Conservation (phyloP, 129 eudicot species). For the Flaveria trinervia region DNA sequence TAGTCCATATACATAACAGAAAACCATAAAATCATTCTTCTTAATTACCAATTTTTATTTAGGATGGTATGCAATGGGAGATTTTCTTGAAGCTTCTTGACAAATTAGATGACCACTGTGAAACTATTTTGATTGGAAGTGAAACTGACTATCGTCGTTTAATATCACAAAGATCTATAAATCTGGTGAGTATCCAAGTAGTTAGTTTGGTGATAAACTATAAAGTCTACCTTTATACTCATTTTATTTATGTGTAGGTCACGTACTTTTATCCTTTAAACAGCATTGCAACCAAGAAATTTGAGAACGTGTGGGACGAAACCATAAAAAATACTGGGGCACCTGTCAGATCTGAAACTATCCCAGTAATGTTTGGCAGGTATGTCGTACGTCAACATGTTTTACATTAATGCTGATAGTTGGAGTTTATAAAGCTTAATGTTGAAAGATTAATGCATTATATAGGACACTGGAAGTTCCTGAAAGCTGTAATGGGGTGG, state of each 20-base stretch:
- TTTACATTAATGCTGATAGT: constrained; percentile 14
- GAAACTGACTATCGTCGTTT: constrained; percentile 91
- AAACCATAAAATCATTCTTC: constrained; percentile 5
- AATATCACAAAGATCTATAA: constrained; percentile 68
- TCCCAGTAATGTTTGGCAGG: constrained; percentile 99
- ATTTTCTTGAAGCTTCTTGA: constrained; percentile 65
- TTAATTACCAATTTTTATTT: constrained; percentile 20
- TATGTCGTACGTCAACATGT: constrained; percentile 32
- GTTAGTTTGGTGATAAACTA: neutral
- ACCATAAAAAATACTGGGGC: constrained; percentile 51
- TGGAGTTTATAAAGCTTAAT: constrained; percentile 9
- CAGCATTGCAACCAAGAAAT: constrained; percentile 45
- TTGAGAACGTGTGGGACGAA: constrained; percentile 63
- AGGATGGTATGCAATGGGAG: constrained; percentile 99
- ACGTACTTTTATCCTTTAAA: constrained; percentile 78
- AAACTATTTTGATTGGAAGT: constrained; percentile 77
- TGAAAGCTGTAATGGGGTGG: constrained; percentile 88
- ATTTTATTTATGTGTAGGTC: constrained; percentile 46
- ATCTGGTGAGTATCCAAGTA: constrained; percentile 54
- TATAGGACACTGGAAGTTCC: constrained; percentile 80
- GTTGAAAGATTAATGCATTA: constrained; percentile 23
- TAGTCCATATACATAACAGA: constrained; percentile 11
- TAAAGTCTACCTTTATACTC: neutral
- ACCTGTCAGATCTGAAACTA: constrained; percentile 48
- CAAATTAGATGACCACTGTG: constrained; percentile 83